These are phyloP conservation scores for Umbilicus rupestris DNA, from an alignment of 164 flowering plant genomes.

Conservation along the genomic window DNA sequence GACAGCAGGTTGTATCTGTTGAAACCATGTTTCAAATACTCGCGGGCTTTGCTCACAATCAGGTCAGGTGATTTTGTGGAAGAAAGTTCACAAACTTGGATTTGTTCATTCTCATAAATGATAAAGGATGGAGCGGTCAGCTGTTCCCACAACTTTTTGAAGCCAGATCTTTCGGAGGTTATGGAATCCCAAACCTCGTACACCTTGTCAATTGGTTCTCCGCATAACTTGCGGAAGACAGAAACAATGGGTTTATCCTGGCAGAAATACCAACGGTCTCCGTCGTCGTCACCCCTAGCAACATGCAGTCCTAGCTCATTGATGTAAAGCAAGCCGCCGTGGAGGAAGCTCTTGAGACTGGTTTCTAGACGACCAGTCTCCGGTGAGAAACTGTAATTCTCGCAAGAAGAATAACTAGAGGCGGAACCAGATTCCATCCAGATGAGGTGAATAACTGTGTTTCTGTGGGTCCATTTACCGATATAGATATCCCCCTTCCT, in stretches of 20 bases:
- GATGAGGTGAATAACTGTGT: background rate
- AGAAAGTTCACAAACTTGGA: background rate
- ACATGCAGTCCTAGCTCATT: background rate
- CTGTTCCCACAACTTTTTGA: background rate
- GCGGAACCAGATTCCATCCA: background rate
- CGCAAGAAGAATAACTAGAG: background rate
- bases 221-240: background rate
- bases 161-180: background rate
- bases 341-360: background rate
- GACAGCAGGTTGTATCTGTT: background rate
- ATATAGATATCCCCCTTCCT: background rate
- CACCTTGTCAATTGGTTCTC: background rate
- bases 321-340: background rate
- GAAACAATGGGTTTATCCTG: background rate
- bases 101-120: background rate
- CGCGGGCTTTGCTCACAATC: background rate
- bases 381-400: background rate
- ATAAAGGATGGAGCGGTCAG: background rate
- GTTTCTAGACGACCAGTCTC: background rate
- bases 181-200: background rate
- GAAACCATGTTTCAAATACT: background rate
- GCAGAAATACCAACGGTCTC: background rate
- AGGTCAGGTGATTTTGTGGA: background rate
- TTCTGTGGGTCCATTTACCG: background rate
- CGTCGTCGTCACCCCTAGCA: background rate